A percentile compares a stretch with the other conserved stretches of the same genome.
phyloP scores from a whole-genome alignment of 2,329 filamentous ascomycete species.

The Dactylellina drechsleri region DNA sequence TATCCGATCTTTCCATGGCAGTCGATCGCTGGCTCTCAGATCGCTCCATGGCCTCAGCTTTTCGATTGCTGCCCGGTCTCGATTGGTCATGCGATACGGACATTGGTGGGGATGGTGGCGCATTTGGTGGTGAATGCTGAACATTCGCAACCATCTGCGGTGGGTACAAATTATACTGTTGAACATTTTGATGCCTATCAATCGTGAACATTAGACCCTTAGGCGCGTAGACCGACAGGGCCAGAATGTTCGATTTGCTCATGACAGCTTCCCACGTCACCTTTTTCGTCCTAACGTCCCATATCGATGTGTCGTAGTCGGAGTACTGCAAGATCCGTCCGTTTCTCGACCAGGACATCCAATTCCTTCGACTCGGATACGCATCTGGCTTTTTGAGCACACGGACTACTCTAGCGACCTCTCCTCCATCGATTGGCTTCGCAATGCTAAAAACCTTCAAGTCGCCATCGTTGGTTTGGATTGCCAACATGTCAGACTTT shows the following conservation, averaged over 20 bases:
- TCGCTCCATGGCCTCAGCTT: conserved; percentile 56
- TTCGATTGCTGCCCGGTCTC: conserved; percentile 55
- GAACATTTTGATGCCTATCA: conserved; percentile 85
- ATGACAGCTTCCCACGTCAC: conserved; percentile 90
- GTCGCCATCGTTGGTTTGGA: conserved; percentile 90
- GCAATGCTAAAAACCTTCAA: conserved; percentile 95
- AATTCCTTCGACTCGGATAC: conserved; percentile 79
- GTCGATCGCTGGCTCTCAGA: conserved; percentile 40
- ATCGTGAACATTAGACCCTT: conserved; percentile 92
- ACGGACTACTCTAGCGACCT: conserved; percentile 87
- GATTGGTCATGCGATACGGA: conserved; percentile 63
- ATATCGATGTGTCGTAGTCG: conserved; percentile 90
- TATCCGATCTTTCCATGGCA: conserved; percentile 49
- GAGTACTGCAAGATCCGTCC: conserved; percentile 92
- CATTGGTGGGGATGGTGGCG: conserved; percentile 83
- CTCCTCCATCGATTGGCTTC: conserved; percentile 76
- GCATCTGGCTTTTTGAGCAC: conserved; percentile 83
- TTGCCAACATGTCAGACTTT: conserved; percentile 97
- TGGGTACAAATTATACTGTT: conserved; percentile 94
- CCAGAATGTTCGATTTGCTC: conserved; percentile 81
- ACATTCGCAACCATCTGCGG: conserved; percentile 85
- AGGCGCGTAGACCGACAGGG: conserved; percentile 86
- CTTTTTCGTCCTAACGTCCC: conserved; percentile 98
- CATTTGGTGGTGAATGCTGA: conserved; percentile 81
- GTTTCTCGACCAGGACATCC: conserved; percentile 99